Conservation (phyloP, 805 yeast species). For the Zygosaccharomyces lentus region DNA sequence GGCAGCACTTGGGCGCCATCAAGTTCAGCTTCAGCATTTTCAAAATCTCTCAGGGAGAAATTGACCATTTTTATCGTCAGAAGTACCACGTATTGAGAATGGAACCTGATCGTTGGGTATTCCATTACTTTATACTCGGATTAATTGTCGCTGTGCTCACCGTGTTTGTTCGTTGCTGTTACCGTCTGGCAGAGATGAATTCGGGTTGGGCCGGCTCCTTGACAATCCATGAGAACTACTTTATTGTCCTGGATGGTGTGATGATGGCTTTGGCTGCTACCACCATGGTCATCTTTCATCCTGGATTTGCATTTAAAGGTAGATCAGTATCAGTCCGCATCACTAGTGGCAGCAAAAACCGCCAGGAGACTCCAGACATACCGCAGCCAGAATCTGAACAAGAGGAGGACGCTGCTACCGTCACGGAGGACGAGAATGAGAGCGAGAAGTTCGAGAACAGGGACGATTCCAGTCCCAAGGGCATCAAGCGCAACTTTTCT, state of each 20-base stretch:
- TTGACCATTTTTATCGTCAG: conserved; percentile 26
- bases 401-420: conserved; percentile 3
- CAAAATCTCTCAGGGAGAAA: conserved; percentile 18
- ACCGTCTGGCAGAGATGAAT: conserved; percentile 66
- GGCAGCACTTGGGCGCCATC: conserved; percentile 20
- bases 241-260: conserved; percentile 57
- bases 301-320: conserved; percentile 52
- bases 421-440: neutral
- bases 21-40: conserved; percentile 15
- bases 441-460: neutral
- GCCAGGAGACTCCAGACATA: neutral
- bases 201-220: conserved; percentile 62
- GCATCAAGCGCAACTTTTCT: conserved; percentile 1
- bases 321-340: conserved; percentile 26
- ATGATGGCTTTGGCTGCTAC: conserved; percentile 52
- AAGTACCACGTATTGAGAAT: conserved; percentile 30
- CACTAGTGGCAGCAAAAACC: conserved; percentile 14
- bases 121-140: conserved; percentile 43
- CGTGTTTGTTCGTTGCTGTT: conserved; percentile 63
- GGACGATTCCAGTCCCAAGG: neutral
- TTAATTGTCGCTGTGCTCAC: conserved; percentile 47
- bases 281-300: conserved; percentile 53
- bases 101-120: conserved; percentile 30
- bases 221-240: conserved; percentile 55
- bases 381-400: conserved; percentile 5